Base-by-base conservation (phyloP, 2,329 filamentous ascomycete genomes). In the Aspergillus neotritici region DNA sequence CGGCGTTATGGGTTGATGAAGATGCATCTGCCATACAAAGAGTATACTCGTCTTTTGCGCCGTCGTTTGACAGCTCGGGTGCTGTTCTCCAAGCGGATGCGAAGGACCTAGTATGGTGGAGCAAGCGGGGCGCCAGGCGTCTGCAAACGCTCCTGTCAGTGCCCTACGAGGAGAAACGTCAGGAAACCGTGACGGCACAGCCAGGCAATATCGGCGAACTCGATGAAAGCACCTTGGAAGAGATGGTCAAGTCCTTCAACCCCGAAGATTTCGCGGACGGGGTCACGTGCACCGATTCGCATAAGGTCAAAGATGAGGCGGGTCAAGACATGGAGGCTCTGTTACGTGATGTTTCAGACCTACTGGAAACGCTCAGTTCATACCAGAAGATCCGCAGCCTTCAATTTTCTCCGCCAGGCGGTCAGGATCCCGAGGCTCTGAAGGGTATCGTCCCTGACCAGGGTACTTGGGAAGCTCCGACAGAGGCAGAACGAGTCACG, bases 311-410 rank as follows among this genome's bases (percentile, higher is more conserved):
- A 32, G 25, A 65, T 33, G 59, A 70, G 21, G 64, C 64, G 12
- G 56, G 62, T 48, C 69, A 72, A 50, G 70, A 72, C 30, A 60
- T 72, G 15, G 71, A 77, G 15, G 71, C 75, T 9, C 55, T 82
- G 15, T 65, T 84, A 35, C 56, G 66, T 31, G 74, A 82, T 38
- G 73, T 83, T 13, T 80, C 78, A 2, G 76, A 81, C 41, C 66
- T 82, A 13, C 63, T 84, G 32, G 74, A 82, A 48, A 82, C 78
- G 7, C 64, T 84, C 15, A 74, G 77, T 44, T 83, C 80, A 2
- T 77, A 82, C 52, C 80, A 83, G 54, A 72, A 72, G 41, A 77
- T 82, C 49, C 77, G 80, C 36, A 78, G 75, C 46, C 70, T 79
- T 8, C 61, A 62, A 17, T 37, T 53, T 31, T 50, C 58, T 11